These are phyloP conservation scores for Chytridiales sp. DNA, from an alignment of 371 early-diverging fungal genomes.

Conservation along the genomic window DNA sequence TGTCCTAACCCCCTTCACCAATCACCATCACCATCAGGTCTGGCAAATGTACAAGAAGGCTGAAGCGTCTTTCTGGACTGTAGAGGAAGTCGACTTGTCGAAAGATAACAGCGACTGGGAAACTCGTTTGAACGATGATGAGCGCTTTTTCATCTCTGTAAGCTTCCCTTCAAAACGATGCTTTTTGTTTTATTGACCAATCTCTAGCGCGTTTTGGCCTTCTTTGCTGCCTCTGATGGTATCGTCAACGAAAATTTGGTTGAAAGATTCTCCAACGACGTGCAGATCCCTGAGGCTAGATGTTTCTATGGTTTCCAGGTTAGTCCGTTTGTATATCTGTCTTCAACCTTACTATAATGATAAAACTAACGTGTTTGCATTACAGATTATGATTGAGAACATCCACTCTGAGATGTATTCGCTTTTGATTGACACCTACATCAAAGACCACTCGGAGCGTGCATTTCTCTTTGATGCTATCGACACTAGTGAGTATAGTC, in stretches of 20 bases:
- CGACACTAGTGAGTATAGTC: slow-evolving; percentile 71
- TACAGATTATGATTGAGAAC: slow-evolving; percentile 97
- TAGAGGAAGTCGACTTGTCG: slow-evolving; percentile 97
- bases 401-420: slow-evolving; percentile 99
- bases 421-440: slow-evolving; percentile 97
- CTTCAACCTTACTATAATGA: not conserved
- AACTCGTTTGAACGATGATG: slow-evolving; percentile 84
- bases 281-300: slow-evolving; percentile 97
- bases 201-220: slow-evolving; percentile 97
- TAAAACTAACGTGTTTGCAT: not conserved
- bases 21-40: slow-evolving; percentile 52
- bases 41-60: slow-evolving; percentile 99
- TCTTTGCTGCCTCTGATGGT: slow-evolving; percentile 99
- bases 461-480: slow-evolving; percentile 95
- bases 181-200: too few species aligned
- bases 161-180: too few species aligned
- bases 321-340: not conserved
- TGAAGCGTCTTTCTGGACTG: slow-evolving; percentile 98
- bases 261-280: slow-evolving; percentile 95
- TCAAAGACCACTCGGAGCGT: slow-evolving; percentile 87
- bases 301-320: slow-evolving; percentile 99
- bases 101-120: slow-evolving; percentile 97
- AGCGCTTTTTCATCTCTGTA: slow-evolving; percentile 97
- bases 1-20: not conserved
- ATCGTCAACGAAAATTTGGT: slow-evolving; percentile 99